These are phyloP conservation scores for Diplosphaera chodatii DNA, from an alignment of 139 green algal genomes.

Conservation along the genomic window DNA sequence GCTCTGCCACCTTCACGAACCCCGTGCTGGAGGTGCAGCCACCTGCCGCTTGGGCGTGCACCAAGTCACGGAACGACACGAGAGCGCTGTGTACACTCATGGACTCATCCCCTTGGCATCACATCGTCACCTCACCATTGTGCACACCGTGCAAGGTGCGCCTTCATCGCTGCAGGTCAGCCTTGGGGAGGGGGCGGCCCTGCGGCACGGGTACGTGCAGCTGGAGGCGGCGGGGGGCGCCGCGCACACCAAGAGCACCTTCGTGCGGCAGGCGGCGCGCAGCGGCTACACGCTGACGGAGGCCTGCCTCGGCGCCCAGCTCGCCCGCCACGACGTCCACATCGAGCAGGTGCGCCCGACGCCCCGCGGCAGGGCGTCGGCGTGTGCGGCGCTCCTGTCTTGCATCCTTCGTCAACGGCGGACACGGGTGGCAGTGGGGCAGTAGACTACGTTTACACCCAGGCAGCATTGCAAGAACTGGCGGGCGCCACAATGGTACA, in stretches of 20 bases:
- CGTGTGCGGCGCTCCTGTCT: slow-evolving; percentile 5
- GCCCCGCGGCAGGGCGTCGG: too few species aligned
- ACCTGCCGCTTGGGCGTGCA: too few species aligned
- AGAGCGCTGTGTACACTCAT: too few species aligned
- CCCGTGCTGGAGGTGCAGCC: slow-evolving; percentile 63
- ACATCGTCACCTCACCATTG: too few species aligned
- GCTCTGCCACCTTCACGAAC: slow-evolving; percentile 43
- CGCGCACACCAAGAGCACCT: slow-evolving; percentile 70
- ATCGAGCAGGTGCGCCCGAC: slow-evolving; percentile 59
- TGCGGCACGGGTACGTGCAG: slow-evolving; percentile 60
- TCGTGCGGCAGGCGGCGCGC: slow-evolving; percentile 63
- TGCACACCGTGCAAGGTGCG: too few species aligned
- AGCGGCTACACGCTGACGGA: slow-evolving; percentile 77
- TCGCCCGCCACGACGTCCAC: slow-evolving; percentile 81
- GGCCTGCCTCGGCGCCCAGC: slow-evolving; percentile 52
- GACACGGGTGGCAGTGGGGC: too few species aligned
- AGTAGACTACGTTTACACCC: too few species aligned
- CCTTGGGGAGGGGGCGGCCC: slow-evolving; percentile 46
- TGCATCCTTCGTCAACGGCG: background rate
- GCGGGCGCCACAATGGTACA: too few species aligned
- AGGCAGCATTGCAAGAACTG: too few species aligned
- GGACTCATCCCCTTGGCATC: too few species aligned
- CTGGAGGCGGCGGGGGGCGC: slow-evolving; percentile 30
- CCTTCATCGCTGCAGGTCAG: slow-evolving; percentile 4
- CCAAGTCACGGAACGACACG: too few species aligned